Base-by-base conservation (phyloP, 805 yeast genomes). In the Kuraishia ogatae region DNA sequence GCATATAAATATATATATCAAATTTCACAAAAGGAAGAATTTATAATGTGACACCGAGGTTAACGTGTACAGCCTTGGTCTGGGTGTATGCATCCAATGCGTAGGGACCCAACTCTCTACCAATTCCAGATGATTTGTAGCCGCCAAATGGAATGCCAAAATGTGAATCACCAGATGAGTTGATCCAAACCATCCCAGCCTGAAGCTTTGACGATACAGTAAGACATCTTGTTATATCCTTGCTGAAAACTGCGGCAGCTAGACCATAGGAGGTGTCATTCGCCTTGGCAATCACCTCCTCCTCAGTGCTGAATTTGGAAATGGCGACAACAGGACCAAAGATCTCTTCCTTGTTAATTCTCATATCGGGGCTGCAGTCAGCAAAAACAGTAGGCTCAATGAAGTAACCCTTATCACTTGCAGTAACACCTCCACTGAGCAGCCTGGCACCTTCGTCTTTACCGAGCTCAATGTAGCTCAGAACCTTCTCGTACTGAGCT, bases 271-370 rank as follows among this genome's bases (percentile, higher is more conserved):
- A 77, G 11, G 90, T 78, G 62, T 80, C 80, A 68, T 89, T 89
- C 60, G 96, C 96, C 58, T 76, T 76, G 57, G 68, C 72, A 28
- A 89, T 59, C 4, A 82, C 96, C 64, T 89, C 92, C 52, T 81
- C 85, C 60, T 82, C 86, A 28, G 83, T 73, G 47, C 72, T 66
- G 71, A 89, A 89, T 68, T 80, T 81, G 56, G 85, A 81, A 39
- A 86, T 75, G 10, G 83, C 76, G 23, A 85, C 89, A 39, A 89
- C 96, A n/a, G 96, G 96, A 21, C 96, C 96, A 68, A 89, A 89
- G 56, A 89, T 88, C 71, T 89, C 96, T 69, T 89, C 96, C 60
- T 78, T 77, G 56, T 84, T 87, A 52, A 89, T 80, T 58, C 78
- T 74, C 81, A 85, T 84, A 39, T 76, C 68, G 57, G 84, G 84